Base-by-base conservation (phyloP, 2,329 filamentous ascomycete species). In the Leptosphaerulina australis region DNA sequence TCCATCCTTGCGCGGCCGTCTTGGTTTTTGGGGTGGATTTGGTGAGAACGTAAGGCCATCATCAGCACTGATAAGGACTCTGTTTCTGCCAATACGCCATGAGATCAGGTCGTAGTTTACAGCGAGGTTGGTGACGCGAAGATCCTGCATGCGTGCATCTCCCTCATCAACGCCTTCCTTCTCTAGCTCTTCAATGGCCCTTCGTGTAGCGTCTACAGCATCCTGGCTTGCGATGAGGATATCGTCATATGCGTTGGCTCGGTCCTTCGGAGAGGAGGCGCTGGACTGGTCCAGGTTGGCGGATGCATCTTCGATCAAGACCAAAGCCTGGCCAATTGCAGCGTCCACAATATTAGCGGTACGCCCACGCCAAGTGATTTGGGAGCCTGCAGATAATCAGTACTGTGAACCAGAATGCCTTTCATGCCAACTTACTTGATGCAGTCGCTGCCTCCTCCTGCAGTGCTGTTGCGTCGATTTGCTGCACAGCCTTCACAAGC, bases 21-120 rank as follows among this genome's bases (percentile, higher is more conserved):
- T 79, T 30, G 80, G 80, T 66, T 80, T 84, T 64, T 83, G 68
- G 7, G 66, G 84, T 26, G 78, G 69, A 55, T 83, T 82, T 55
- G 78, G 73, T 11, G 75, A 57, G 51, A 85, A 79, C 1, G 81
- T 72, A 12, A 90, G 81, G 3, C 93, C 93, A 62, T 97, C 93
- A 45, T 88, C 81, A 5, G 83, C 77, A n/a, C 93, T 92, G 41
- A 91, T 90, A 55, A 99, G 77, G 0, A 96, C 88, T 44, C 94
- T 83, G 73, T 99, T 97, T 37, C 94, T 87, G 20, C 93, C 93
- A 57, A 97, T 90, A 70, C 94, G 84, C 92, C 92, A 97, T 67
- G 90, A 92, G 48, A 99, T 88, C 73, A 97, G 85, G 59, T 90
- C 90, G 71, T 96, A 97, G 73, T 94, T 96, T 48, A 97, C 90